Evolutionary conservation across 2,329 filamentous ascomycete species (phyloP), one percentile per base, ranked within the genome.

Genomic region (Cordyceps javanica): DNA sequence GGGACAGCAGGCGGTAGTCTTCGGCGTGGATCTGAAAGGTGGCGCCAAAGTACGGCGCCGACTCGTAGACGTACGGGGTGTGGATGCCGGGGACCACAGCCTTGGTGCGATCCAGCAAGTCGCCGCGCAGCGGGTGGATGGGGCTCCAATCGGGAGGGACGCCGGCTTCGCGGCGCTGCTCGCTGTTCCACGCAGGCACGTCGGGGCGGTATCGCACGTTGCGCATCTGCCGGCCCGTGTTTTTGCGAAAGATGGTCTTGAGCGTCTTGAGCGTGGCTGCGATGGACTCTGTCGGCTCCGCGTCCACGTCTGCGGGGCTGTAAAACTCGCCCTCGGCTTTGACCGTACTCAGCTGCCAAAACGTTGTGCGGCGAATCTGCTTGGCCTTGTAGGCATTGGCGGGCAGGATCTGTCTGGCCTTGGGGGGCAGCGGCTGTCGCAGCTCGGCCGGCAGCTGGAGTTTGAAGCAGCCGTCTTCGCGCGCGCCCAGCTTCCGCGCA

Each of bases 1-100:
- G 63, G 0, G 72, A 74, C 5, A 71, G 67, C 10, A 74, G 65
- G 9, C 72, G 69, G 34, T 71, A 74, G 48, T 74, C 72, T 55
- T 74, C 72, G n/a, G 72, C 72, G 32, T 74, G 72, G 19, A 74
- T 69, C 59, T 74, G 72, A 34, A 74, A 74, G 5, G 69, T 73
- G 8, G 72, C 72, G 5, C 72, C 72, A 49, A 74, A 74, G 55
- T 70, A 58, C 26, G 70, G 66, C 0, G 69, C 72, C 16, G 72
- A 73, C 59, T 74, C 72, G 58, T 74, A 74, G 3, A 74, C 72
- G 52, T 74, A 74, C 2, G 72, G 72, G 2, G 72, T 74, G 55
- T 74, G 72, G 11, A 74, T 73, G 41, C 72, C 72, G 1, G 72
- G 72, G 6, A 74, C 72, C 34, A 73, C 65, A 51, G 71, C 72